Evolutionary conservation across 2,329 filamentous ascomycete genomes (phyloP), one percentile per base, ranked within the genome.

Genomic region (Epicoccum sorghinum): DNA sequence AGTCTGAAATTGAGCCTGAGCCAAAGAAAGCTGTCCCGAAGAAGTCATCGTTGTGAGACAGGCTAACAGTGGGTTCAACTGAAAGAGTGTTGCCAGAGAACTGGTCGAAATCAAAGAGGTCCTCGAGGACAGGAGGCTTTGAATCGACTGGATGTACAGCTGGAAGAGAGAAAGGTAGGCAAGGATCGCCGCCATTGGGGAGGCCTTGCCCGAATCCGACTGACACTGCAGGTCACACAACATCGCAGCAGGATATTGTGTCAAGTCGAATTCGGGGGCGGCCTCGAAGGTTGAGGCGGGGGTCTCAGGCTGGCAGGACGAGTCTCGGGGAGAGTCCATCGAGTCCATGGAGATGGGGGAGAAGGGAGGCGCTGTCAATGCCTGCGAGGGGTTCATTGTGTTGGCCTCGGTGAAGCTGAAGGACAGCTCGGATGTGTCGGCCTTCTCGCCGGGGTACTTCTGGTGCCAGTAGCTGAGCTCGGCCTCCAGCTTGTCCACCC

Each of bases 181-280:
- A 64, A 68, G 65, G 47, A 66, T 72, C 65, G 70, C 61, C 61
- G 65, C 62, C 57, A 61, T 64, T 13, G 52, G 62, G 47, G 66
- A 64, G 57, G 63, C 65, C 61, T 64, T 56, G 60, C 55, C 58
- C 63, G 71, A 71, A 64, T 80, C 85, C 89, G 90, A 93, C 88
- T 86, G 95, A 98, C 95, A 99, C 95, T 89, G 95, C 95, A 96
- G 95, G 95, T 96, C 95, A 79, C 89, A 98, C 95, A 98, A 97
- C 93, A 97, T 89, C 93, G 85, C 95, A 84, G 95, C 95, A 98
- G 95, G 93, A 96, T 96, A 93, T 97, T 97, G 95, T 97, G 93
- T 95, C 95, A 86, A 81, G 85, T 96, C 91, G 86, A 90, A 84
- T 80, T 88, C 84, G 80, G 80, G 63, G 40, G 64, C 75, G 75